Percentiles rank a stretch among this genome's conserved stretches.
Evolutionary conservation across 306 rosid genomes (phyloP).

Genomic region (Vachellia pachyceras): DNA sequence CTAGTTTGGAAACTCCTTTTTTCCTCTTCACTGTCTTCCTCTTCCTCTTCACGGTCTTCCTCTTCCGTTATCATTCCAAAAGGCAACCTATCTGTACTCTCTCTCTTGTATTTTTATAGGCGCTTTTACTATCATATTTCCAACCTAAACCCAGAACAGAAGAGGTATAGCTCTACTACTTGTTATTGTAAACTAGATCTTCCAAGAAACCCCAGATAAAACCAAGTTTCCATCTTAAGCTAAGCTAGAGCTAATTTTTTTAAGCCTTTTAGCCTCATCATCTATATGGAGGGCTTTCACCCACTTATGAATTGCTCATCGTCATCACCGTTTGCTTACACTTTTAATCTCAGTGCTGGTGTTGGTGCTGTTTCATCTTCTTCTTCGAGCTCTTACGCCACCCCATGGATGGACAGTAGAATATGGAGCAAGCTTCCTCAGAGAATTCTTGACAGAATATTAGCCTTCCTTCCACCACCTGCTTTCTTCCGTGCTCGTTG

Average conservation of each 20-base stretch:
- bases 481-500: conserved; percentile 86
- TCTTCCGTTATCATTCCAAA: conserved; percentile 28
- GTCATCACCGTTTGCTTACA: conserved; percentile 51
- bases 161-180: conserved; percentile 37
- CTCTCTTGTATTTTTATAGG: conserved; percentile 36
- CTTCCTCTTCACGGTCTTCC: conserved; percentile 25
- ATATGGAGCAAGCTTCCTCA: conserved; percentile 92
- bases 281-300: conserved; percentile 69
- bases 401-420: conserved; percentile 76
- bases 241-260: not conserved
- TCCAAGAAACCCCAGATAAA: not conserved
- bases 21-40: conserved; percentile 8
- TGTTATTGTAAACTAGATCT: conserved; percentile 2
- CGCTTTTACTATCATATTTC: conserved; percentile 29
- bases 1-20: conserved; percentile 26
- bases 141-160: conserved; percentile 11
- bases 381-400: conserved; percentile 15
- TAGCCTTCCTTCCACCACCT: conserved; percentile 85
- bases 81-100: conserved; percentile 33
- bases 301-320: conserved; percentile 48
- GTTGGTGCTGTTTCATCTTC: conserved; percentile 7
- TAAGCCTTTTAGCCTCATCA: not conserved
- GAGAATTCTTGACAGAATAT: conserved; percentile 70
- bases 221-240: not conserved
- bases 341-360: conserved; percentile 45